phyloP scores from a whole-genome alignment of 75 land plant genomes.

The Selaginella tamariscina region DNA sequence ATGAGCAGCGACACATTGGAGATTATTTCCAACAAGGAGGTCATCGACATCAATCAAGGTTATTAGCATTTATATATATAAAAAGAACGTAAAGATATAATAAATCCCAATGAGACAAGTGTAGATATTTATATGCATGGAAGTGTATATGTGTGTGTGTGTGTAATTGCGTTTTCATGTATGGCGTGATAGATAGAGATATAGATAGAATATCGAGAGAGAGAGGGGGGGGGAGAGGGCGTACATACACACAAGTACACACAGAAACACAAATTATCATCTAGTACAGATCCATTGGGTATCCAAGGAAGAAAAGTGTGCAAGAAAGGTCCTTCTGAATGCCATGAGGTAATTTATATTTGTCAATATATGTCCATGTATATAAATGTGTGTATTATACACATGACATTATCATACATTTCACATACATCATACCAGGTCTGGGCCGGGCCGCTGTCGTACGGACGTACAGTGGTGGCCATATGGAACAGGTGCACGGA shows the following conservation, averaged over 20 bases:
- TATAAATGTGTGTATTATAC: too few relatives aligned
- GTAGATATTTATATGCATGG: too few relatives aligned
- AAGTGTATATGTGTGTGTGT: too few relatives aligned
- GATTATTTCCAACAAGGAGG: constrained; percentile 51
- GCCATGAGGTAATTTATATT: constrained; percentile 41
- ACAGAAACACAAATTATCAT: too few relatives aligned
- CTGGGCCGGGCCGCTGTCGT: constrained; percentile 91
- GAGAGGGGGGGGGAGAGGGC: too few relatives aligned
- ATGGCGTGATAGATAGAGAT: too few relatives aligned
- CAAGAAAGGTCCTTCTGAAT: constrained; percentile 27
- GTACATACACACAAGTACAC: too few relatives aligned
- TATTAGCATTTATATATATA: background rate
- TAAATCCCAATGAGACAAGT: too few relatives aligned
- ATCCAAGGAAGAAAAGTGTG: constrained; percentile 77
- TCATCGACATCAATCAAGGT: constrained; percentile 82
- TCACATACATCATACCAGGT: constrained; percentile 29
- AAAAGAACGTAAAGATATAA: too few relatives aligned
- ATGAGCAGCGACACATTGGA: constrained; percentile 28
- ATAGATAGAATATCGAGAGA: too few relatives aligned
- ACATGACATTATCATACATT: too few relatives aligned
- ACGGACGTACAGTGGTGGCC: constrained; percentile 44
- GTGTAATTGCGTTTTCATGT: too few relatives aligned
- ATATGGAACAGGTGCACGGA: constrained; percentile 71
- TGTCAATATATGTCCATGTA: background rate
- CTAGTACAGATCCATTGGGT: constrained; percentile 59